Percentiles rank a stretch among this genome's conserved stretches.
phyloP scores from a whole-genome alignment of 139 green algal species.

The Diplosphaera chodatii region DNA sequence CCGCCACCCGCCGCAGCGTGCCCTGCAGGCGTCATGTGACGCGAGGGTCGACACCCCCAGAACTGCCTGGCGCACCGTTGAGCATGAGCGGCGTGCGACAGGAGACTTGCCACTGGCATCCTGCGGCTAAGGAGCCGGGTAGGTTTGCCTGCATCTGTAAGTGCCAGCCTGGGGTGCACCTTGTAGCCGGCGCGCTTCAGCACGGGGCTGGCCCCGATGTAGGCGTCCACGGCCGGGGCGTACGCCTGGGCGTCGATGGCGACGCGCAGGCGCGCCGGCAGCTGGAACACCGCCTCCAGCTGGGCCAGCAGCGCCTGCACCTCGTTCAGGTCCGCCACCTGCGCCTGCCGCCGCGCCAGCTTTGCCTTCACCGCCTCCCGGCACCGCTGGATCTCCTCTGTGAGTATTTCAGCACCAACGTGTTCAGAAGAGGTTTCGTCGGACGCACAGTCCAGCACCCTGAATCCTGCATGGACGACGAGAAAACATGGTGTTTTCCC shows the following conservation, averaged over 20 bases:
- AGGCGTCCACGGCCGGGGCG: slow-evolving; percentile 63
- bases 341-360: slow-evolving; percentile 63
- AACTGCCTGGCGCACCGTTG: too few species aligned
- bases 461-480: too few species aligned
- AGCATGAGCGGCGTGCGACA: too few species aligned
- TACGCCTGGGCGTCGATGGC: slow-evolving; percentile 59
- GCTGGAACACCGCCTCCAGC: slow-evolving; percentile 72
- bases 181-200: slow-evolving; percentile 68
- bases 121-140: too few species aligned
- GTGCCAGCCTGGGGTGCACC: slow-evolving; percentile 14
- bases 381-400: slow-evolving; percentile 57
- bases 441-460: too few species aligned
- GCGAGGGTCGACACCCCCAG: too few species aligned
- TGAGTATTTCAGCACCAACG: too few species aligned
- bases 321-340: slow-evolving; percentile 82
- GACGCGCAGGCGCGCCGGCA: slow-evolving; percentile 57
- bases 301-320: slow-evolving; percentile 72
- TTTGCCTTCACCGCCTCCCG: slow-evolving; percentile 74
- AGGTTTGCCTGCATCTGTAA: too few species aligned
- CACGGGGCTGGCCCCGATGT: slow-evolving; percentile 66
- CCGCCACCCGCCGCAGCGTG: slow-evolving; percentile 49
- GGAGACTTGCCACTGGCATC: too few species aligned
- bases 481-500: too few species aligned
- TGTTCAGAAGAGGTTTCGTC: too few species aligned
- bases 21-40: too few species aligned